A percentile compares a stretch with the other conserved stretches of the same genome.
phyloP scores from a whole-genome alignment of 2,329 filamentous ascomycete genomes.

The Microascus cirrosus region DNA sequence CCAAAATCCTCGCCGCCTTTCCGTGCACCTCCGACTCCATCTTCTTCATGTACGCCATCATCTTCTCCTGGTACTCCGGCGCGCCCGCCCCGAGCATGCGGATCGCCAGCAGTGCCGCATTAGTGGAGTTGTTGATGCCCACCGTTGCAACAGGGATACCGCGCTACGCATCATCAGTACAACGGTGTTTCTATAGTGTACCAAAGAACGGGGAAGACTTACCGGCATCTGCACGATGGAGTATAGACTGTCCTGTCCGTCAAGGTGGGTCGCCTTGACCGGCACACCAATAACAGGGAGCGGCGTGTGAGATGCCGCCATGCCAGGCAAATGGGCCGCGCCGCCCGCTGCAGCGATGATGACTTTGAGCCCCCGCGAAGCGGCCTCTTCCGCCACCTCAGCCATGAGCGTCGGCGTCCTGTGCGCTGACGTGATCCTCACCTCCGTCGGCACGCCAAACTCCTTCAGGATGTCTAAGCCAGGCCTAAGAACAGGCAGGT shows the following conservation, averaged over 20 bases:
- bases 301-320: conserved; percentile 59
- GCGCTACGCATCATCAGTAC: conserved; percentile 16
- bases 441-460: conserved; percentile 62
- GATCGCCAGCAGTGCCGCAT: conserved; percentile 62
- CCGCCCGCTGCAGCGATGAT: conserved; percentile 69
- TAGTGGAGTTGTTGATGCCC: conserved; percentile 70
- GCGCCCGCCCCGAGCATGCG: conserved; percentile 53
- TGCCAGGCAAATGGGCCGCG: conserved; percentile 64
- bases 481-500: conserved; percentile 55
- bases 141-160: conserved; percentile 67
- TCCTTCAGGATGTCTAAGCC: conserved; percentile 55
- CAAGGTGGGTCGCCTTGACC: conserved; percentile 61
- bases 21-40: conserved; percentile 53
- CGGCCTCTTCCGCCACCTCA: conserved; percentile 51
- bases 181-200: conserved; percentile 21
- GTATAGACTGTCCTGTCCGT: conserved; percentile 59
- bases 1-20: conserved; percentile 47
- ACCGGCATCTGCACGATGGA: conserved; percentile 72
- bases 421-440: conserved; percentile 71
- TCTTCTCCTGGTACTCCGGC: conserved; percentile 39
- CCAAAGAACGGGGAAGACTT: conserved; percentile 22
- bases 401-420: conserved; percentile 63
- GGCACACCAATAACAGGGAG: conserved; percentile 70
- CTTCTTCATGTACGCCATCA: conserved; percentile 49
- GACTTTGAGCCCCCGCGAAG: conserved; percentile 55